Evolutionary conservation across 768 basidiomycete genomes (phyloP).

Genomic region (Cantharellus anzutake): DNA sequence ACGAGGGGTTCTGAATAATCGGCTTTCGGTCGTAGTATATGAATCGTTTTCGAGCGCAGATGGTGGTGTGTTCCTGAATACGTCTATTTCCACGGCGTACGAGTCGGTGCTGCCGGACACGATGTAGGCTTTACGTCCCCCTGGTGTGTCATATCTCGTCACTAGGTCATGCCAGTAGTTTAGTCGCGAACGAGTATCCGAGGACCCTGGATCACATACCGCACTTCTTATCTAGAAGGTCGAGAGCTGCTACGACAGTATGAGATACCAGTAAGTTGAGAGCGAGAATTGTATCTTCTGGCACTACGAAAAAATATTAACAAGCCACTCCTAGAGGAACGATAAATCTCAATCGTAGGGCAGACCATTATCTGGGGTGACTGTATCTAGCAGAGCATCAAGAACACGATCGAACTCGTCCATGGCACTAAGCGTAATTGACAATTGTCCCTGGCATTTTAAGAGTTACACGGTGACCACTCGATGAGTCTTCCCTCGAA

Average conservation of each 20-base stretch:
- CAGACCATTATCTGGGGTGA: too few relatives aligned
- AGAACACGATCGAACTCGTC: too few relatives aligned
- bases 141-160: slow-evolving; percentile 35
- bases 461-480: too few relatives aligned
- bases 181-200: too few relatives aligned
- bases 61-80: too few relatives aligned
- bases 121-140: slow-evolving; percentile 42
- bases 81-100: slow-evolving; percentile 28
- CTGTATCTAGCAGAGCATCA: too few relatives aligned
- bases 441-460: too few relatives aligned
- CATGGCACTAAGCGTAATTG: too few relatives aligned
- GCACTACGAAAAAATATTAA: not conserved
- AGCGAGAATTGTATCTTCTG: slow-evolving; percentile 3
- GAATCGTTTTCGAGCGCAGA: too few relatives aligned
- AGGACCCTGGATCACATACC: slow-evolving; percentile 22
- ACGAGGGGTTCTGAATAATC: slow-evolving; percentile 18
- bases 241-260: slow-evolving; percentile 42
- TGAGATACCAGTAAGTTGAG: slow-evolving; percentile 3
- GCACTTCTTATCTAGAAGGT: slow-evolving; percentile 52
- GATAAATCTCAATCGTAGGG: too few relatives aligned
- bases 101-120: slow-evolving; percentile 47
- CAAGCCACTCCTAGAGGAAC: too few relatives aligned
- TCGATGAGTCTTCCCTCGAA: too few relatives aligned
- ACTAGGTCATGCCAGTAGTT: slow-evolving; percentile 24
- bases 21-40: slow-evolving; percentile 20